Base-by-base conservation (phyloP, 768 basidiomycete genomes). In the Tulasnella sp. region DNA sequence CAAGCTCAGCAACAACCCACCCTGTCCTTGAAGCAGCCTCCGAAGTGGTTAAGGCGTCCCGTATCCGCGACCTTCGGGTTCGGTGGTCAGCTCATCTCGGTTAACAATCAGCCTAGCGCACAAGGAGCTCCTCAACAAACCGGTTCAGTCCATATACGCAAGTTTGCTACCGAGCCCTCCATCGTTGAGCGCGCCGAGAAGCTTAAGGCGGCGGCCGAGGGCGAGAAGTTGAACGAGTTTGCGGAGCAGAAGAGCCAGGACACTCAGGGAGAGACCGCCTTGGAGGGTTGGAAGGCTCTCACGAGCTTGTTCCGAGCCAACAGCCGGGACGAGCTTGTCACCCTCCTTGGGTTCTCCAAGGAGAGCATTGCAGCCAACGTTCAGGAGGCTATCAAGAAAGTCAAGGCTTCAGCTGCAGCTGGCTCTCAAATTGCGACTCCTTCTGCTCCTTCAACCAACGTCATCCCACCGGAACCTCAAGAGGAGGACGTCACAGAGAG, bases 21-120 rank as follows among this genome's bases (percentile, higher is more conserved):
- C 0, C 88, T 97, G 24, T 95, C 96, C 0, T 91, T 98, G 82
- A 94, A 94, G 84, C 95, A 97, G 83, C 94, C 96, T n/a, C 97
- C 97, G 0, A 97, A 96, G 84, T 99, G 97, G 98, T 90, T 99
- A 20, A 92, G 94, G 48, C 90, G 97, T 28, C 95, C 97, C 0
- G 88, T 90, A 0, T 92, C 93, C 0, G 90, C 88, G 74, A 92
- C 95, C 46, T 46, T 37, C 31, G 97, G 97, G 0, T 99, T 96
- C 83, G 95, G 96, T 4, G 97, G 97, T 41, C 92, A 93, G 83
- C 89, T 99, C 31, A 91, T 94, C 18, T 91, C 92, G 1, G 91
- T 96, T 3, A 91, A 90, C 76, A 97, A 97, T 85, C 88, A 96
- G 5, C 81, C 90, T 0, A 87, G 87, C 44, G 90, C 90, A 0